A percentile compares a stretch with the other conserved stretches of the same genome.
Evolutionary conservation across 208 protist genomes (phyloP).

Genomic region (Trypanosoma cruzi): DNA sequence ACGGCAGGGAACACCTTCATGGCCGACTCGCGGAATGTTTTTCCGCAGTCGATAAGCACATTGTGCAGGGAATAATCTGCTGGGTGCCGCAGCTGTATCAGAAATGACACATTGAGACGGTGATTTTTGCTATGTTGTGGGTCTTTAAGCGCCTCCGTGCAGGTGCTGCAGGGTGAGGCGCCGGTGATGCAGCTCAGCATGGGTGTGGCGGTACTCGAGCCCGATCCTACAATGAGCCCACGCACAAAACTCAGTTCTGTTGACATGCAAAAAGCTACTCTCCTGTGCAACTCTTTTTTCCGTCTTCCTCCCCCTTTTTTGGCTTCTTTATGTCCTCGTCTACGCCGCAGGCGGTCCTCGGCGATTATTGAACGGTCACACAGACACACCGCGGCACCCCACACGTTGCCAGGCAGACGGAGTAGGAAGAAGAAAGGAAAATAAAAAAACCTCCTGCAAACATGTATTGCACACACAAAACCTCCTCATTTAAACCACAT

Average conservation of each 20-base stretch:
- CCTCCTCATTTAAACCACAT: neutral
- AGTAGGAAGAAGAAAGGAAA: too few relatives aligned
- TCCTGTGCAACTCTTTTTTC: neutral
- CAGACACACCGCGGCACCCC: too few relatives aligned
- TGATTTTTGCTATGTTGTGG: constrained; percentile 33
- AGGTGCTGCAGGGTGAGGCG: constrained; percentile 35
- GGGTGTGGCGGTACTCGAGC: constrained; percentile 58
- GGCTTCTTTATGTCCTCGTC: too few relatives aligned
- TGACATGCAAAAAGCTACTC: neutral
- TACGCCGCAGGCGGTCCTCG: too few relatives aligned
- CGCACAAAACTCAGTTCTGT: constrained; percentile 47
- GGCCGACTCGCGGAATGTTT: constrained; percentile 70
- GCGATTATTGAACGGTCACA: too few relatives aligned
- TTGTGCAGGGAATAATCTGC: constrained; percentile 43
- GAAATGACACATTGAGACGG: constrained; percentile 55
- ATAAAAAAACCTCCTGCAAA: too few relatives aligned
- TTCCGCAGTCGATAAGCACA: constrained; percentile 75
- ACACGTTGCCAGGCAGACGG: too few relatives aligned
- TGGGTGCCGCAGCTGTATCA: constrained; percentile 58
- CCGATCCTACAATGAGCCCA: constrained; percentile 54
- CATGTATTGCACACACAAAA: too few relatives aligned
- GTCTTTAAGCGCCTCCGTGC: constrained; percentile 35
- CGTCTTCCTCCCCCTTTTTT: neutral
- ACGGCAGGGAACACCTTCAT: constrained; percentile 47
- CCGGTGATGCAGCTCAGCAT: constrained; percentile 41